phyloP scores from a whole-genome alignment of 108 stramenopile genomes.

The Licmophora abbreviata region DNA sequence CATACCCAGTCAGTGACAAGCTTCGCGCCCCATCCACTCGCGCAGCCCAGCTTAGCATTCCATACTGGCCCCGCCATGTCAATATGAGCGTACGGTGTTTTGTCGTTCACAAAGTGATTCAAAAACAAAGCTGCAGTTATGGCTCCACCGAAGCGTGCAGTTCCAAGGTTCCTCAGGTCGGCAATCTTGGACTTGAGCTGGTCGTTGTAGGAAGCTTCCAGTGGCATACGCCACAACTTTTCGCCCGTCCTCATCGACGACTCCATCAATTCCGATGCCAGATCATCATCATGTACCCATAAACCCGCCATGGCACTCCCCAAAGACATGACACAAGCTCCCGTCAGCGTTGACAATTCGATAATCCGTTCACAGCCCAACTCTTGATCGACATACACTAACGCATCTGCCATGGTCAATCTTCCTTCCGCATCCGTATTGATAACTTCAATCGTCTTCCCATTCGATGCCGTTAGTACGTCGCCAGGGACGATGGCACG shows the following conservation, averaged over 20 bases:
- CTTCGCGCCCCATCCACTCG: slow-evolving; percentile 81
- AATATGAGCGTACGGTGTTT: slow-evolving; percentile 25
- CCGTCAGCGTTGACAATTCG: slow-evolving; percentile 42
- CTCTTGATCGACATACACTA: slow-evolving; percentile 54
- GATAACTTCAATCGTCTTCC: slow-evolving; percentile 58
- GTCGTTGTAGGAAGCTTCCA: slow-evolving; percentile 16
- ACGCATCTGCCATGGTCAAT: slow-evolving; percentile 62
- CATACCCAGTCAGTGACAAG: slow-evolving; percentile 58
- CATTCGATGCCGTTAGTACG: slow-evolving; percentile 63
- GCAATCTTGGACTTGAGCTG: slow-evolving; percentile 23
- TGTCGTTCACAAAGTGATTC: slow-evolving; percentile 22
- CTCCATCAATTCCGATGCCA: slow-evolving; percentile 27
- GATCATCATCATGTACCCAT: slow-evolving; percentile 30
- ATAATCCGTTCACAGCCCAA: slow-evolving; percentile 42
- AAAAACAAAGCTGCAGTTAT: slow-evolving; percentile 45
- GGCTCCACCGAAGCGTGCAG: slow-evolving; percentile 26
- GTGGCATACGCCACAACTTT: slow-evolving; percentile 31
- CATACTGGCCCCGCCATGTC: slow-evolving; percentile 52
- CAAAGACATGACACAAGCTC: slow-evolving; percentile 31
- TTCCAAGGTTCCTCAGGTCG: slow-evolving; percentile 22
- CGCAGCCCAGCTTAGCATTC: slow-evolving; percentile 49
- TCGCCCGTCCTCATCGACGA: slow-evolving; percentile 32
- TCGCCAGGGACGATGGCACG: slow-evolving; percentile 55
- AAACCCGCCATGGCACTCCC: slow-evolving; percentile 25
- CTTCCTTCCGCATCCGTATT: slow-evolving; percentile 76